Percentiles rank a stretch among this genome's conserved stretches.
Conservation (phyloP, 768 basidiomycete genomes). For the Tulasnella sp. region DNA sequence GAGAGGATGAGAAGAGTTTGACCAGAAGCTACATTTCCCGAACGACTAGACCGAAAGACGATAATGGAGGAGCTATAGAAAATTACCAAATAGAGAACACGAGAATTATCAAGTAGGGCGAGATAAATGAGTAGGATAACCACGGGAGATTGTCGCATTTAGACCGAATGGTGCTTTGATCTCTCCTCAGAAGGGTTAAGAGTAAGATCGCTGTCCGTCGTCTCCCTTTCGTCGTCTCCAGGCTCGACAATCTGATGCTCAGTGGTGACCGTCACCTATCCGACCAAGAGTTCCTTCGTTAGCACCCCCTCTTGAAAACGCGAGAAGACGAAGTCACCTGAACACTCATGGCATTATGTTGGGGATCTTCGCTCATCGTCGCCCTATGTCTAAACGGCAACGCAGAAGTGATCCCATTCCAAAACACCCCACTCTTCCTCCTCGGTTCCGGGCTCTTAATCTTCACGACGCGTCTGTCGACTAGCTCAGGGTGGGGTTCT, state of each 20-base stretch:
- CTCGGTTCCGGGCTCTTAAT: not conserved
- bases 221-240: not conserved
- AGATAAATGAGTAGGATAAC: no score
- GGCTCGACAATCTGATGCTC: not conserved
- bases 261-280: constrained; percentile 7
- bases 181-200: not conserved
- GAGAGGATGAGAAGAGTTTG: no score
- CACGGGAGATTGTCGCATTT: not conserved
- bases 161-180: not conserved
- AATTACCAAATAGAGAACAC: no score
- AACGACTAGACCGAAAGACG: no score
- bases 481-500: not conserved
- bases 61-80: no score
- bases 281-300: not conserved
- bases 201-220: not conserved
- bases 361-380: not conserved
- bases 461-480: not conserved
- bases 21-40: no score
- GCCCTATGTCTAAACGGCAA: not conserved
- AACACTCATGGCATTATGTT: constrained; percentile 1
- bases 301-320: no score
- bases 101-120: not conserved
- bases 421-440: not conserved
- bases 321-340: not conserved
- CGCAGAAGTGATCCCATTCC: not conserved